These are phyloP conservation scores for Lizonia empirigonia DNA, from an alignment of 2,329 filamentous ascomycete species.

Conservation along the genomic window DNA sequence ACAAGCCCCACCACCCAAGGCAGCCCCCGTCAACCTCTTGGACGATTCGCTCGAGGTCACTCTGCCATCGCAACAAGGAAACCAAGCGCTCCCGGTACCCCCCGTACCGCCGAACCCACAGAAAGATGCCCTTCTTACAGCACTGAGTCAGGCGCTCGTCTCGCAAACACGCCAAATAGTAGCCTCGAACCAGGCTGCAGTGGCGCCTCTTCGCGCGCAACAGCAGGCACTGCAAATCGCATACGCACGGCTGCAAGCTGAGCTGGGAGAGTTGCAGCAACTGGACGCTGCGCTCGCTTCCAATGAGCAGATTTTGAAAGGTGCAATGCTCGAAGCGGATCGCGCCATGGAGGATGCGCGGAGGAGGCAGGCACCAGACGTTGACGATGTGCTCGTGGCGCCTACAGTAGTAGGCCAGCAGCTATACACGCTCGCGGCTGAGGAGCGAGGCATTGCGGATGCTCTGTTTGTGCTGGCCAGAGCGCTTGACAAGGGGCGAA, in stretches of 20 bases:
- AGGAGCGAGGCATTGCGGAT: conserved; percentile 85
- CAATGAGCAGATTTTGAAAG: conserved; percentile 79
- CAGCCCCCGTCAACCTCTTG: conserved; percentile 59
- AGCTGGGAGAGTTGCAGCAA: conserved; percentile 72
- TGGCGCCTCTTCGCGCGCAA: conserved; percentile 79
- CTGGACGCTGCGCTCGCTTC: conserved; percentile 73
- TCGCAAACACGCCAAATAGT: conserved; percentile 71
- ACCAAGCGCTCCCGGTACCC: conserved; percentile 67
- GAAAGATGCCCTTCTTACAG: conserved; percentile 82
- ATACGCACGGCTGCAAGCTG: conserved; percentile 71
- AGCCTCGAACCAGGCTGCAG: conserved; percentile 73
- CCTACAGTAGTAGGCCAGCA: conserved; percentile 93
- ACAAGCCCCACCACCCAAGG: conserved; percentile 31
- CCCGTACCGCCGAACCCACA: conserved; percentile 95
- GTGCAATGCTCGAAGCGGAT: conserved; percentile 79
- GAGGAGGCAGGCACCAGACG: conserved; percentile 70
- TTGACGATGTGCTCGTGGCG: conserved; percentile 92
- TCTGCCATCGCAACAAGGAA: conserved; percentile 56
- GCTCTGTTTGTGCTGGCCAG: conserved; percentile 81
- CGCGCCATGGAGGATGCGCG: conserved; percentile 74
- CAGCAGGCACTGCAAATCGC: conserved; percentile 75
- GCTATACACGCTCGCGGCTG: conserved; percentile 84
- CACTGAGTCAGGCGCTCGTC: conserved; percentile 73
- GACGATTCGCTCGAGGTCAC: conserved; percentile 67
- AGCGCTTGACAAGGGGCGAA: conserved; percentile 73